Percentiles rank a stretch among this genome's conserved stretches.
Evolutionary conservation across 176 grass and related monocot genomes (phyloP).

Genomic region (Pharus latifolius): DNA sequence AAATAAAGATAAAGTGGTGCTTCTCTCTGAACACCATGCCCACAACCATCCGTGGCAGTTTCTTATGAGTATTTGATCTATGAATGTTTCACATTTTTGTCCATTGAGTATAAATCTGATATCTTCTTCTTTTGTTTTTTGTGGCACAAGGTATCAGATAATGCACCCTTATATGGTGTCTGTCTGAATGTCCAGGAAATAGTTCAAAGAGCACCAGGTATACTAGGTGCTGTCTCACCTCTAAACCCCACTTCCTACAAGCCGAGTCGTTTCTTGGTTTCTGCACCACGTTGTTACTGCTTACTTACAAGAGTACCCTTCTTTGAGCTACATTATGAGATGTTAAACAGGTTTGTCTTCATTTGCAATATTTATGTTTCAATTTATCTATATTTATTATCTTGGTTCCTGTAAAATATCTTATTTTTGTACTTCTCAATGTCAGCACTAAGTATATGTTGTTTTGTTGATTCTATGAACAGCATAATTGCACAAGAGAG

Average conservation of each 20-base stretch:
- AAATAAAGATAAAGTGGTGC: too few species aligned
- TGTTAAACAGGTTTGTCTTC: constrained; percentile 81
- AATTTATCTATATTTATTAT: constrained; percentile 1
- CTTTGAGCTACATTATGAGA: constrained; percentile 98
- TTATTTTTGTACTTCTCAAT: neutral
- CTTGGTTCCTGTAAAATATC: neutral
- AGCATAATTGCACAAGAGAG: constrained; percentile 98
- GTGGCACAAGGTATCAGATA: constrained; percentile 67
- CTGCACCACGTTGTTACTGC: constrained; percentile 97
- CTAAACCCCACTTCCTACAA: constrained; percentile 47
- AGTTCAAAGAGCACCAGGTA: constrained; percentile 91
- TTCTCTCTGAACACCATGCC: too few species aligned
- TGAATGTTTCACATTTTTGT: neutral
- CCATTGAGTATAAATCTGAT: neutral
- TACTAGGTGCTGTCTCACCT: constrained; percentile 80
- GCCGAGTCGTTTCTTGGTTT: constrained; percentile 80
- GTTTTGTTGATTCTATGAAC: constrained; percentile 18
- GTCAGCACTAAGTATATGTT: constrained; percentile 14
- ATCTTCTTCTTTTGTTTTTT: constrained; percentile 22
- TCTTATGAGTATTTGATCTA: too few species aligned
- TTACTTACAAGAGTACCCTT: constrained; percentile 91
- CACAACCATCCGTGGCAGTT: too few species aligned
- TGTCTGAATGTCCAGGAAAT: constrained; percentile 95
- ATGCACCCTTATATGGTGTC: constrained; percentile 91
- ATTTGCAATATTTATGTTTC: neutral